These are phyloP conservation scores for Colletotrichum sojae DNA, from an alignment of 2,329 filamentous ascomycete species.

Conservation along the genomic window DNA sequence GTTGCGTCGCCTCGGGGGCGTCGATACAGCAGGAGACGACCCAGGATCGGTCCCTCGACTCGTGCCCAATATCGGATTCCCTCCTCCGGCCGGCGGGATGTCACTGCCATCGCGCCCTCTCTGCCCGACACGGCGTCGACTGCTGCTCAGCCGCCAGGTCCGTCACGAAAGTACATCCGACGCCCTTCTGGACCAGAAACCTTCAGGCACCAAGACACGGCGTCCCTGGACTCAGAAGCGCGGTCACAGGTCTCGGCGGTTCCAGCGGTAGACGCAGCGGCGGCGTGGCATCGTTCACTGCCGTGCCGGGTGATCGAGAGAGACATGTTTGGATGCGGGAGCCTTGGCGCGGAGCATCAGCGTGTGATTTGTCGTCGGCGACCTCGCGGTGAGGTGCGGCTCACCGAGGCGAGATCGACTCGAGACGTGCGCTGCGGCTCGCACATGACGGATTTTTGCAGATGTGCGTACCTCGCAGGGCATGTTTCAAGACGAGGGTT, in stretches of 20 bases:
- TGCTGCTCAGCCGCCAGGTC: too few species aligned
- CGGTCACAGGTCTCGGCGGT: conserved; percentile 18
- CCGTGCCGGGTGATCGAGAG: conserved; percentile 17
- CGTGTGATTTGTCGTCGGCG: conserved; percentile 6
- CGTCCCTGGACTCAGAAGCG: conserved; percentile 21
- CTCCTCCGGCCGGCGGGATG: too few species aligned
- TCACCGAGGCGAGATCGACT: conserved; percentile 29
- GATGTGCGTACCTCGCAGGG: conserved; percentile 5
- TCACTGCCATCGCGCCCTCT: too few species aligned
- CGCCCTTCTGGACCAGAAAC: neutral
- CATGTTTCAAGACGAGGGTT: conserved; percentile 36
- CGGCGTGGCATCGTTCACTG: conserved; percentile 15
- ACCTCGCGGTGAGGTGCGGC: conserved; percentile 26
- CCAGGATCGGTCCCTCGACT: too few species aligned
- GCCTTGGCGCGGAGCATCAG: neutral
- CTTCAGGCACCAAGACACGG: conserved; percentile 33
- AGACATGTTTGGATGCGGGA: conserved; percentile 20
- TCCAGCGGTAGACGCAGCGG: neutral
- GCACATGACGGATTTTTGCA: conserved; percentile 20
- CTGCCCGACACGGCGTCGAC: too few species aligned
- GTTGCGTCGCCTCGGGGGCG: conserved; percentile 28
- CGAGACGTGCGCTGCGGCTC: conserved; percentile 7
- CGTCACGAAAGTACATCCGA: too few species aligned
- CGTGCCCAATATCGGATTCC: too few species aligned
- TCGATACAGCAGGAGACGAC: conserved; percentile 6